Percentiles rank a stretch among this genome's conserved stretches.
phyloP scores from a whole-genome alignment of 1,139 yeast genomes.

The Candida neerlandica region DNA sequence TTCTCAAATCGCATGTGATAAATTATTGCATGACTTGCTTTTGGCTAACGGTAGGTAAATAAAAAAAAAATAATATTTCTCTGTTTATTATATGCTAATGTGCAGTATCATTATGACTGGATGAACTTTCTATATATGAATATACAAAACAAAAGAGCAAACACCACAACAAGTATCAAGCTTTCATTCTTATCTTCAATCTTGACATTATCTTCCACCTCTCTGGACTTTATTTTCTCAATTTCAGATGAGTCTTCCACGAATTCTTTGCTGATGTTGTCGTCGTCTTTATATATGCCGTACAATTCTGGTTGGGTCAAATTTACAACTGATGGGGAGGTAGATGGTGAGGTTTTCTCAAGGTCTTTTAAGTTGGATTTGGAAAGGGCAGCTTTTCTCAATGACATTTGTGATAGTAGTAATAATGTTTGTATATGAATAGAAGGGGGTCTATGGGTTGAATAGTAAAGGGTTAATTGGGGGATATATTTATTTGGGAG shows the following conservation, averaged over 20 bases:
- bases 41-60: too few relatives aligned
- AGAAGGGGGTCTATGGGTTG: not conserved
- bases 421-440: not conserved
- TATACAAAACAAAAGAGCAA: slow-evolving; percentile 2
- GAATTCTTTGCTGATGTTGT: slow-evolving; percentile 34
- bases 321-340: slow-evolving; percentile 29
- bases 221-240: slow-evolving; percentile 8
- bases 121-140: slow-evolving; percentile 4
- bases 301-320: slow-evolving; percentile 53
- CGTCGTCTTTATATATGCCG: slow-evolving; percentile 47
- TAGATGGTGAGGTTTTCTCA: not conserved
- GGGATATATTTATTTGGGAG: not conserved
- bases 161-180: not conserved
- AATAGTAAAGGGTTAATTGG: not conserved
- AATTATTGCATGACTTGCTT: too few relatives aligned
- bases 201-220: not conserved
- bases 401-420: not conserved
- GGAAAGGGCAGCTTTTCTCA: slow-evolving; percentile 2
- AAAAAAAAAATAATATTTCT: too few relatives aligned
- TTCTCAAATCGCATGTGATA: not conserved
- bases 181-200: not conserved
- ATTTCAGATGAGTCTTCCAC: slow-evolving; percentile 15
- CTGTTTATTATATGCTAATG: not conserved
- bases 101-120: not conserved
- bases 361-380: not conserved